These are phyloP conservation scores for Oemleria cerasiformis DNA, from an alignment of 306 rosid genomes.

Conservation along the genomic window DNA sequence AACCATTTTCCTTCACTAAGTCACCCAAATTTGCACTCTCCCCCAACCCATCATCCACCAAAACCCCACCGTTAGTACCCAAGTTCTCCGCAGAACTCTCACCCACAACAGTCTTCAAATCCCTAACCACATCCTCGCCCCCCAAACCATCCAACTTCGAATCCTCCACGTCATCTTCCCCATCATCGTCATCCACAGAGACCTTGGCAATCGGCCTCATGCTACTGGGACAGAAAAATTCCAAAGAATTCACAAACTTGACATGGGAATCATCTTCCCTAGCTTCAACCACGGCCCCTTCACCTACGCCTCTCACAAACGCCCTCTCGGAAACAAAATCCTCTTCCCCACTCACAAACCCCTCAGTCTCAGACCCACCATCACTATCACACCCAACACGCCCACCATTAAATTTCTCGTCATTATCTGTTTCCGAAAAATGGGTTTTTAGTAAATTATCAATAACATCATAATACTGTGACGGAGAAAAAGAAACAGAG, in stretches of 20 bases:
- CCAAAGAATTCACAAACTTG: conserved; percentile 21
- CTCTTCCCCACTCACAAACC: conserved; percentile 62
- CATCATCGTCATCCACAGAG: conserved; percentile 46
- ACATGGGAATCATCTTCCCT: conserved; percentile 7
- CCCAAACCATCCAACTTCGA: conserved; percentile 11
- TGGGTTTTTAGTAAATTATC: conserved; percentile 13
- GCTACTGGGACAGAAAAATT: conserved; percentile 30
- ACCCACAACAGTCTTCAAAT: conserved; percentile 13
- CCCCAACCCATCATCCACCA: conserved; percentile 1
- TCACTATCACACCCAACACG: conserved; percentile 22
- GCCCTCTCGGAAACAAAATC: conserved; percentile 54
- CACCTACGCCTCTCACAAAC: conserved; percentile 28
- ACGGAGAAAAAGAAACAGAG: conserved; percentile 26
- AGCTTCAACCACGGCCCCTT: conserved; percentile 19
- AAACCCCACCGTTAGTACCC: conserved; percentile 23
- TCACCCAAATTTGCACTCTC: conserved; percentile 20
- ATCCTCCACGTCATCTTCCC: conserved; percentile 24
- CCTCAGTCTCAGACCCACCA: conserved; percentile 53
- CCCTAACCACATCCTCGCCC: conserved; percentile 8
- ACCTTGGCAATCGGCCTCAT: conserved; percentile 54
- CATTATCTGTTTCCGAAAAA: conserved; percentile 7
- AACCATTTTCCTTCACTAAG: conserved; percentile 35
- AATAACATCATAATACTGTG: conserved; percentile 18
- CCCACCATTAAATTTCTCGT: conserved; percentile 4
- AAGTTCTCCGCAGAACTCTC: conserved; percentile 25